Evolutionary conservation across 805 yeast species (phyloP), one percentile per base, ranked within the genome.

Genomic region (Wickerhamiella kurtzmanii): DNA sequence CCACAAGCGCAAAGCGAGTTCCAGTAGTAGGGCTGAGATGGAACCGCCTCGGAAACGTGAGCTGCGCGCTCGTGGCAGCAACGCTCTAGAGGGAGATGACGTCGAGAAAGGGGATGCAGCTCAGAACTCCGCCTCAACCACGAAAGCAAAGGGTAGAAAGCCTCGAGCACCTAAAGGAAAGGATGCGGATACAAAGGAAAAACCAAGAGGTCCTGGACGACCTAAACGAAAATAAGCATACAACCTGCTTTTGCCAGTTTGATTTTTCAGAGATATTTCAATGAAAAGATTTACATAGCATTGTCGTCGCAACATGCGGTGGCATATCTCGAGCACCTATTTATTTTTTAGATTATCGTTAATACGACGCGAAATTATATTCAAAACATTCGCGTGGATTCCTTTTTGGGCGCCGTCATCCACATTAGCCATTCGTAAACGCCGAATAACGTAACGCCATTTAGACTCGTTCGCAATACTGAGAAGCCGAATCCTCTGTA

Each of bases 401-500:
- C 9, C 11, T 25, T 25, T 25, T 25, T 22, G 32, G 16, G 18
- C 6, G 41, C 44, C 11, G 56, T 47, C n/a, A 47, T 39, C 19
- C 48, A 52, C 85, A 82, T 78, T 45, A 80, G 62, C 52, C 70
- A 73, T 61, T 84, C 95, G 63, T 74, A 85, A 15, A 74, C 64
- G 35, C 85, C 72, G 62, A 85, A 85, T 60, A 85, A 82, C 5
- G 79, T 78, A 73, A 81, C 74, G 50, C 85, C 85, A 13, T 79
- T 81, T 46, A 81, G 56, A 44, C 85, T 75, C 0, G 92, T 79
- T 50, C 95, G 70, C 8, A 79, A 66, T 22, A 82, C 66, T 11
- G 88, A 80, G 22, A 85, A 83, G 1, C 86, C 84, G 40, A 85
- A 65, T 0, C 95, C 95, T 44, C 86, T 69, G 63, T 83, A 85